A percentile compares a stretch with the other conserved stretches of the same genome.
Conservation (phyloP, 306 rosid species). For the Acacia confusa region DNA sequence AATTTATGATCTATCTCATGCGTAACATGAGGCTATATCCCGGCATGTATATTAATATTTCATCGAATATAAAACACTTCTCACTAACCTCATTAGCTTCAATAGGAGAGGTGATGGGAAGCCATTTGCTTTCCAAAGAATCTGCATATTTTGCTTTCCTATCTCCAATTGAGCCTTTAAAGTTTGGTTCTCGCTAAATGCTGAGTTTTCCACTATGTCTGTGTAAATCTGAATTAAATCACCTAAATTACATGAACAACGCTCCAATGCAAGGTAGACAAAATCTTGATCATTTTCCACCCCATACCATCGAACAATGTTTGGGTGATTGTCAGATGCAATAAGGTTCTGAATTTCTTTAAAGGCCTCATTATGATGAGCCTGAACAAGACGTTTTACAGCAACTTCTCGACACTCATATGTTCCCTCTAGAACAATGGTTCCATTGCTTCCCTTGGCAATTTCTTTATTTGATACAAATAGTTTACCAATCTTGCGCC, state of each 20-base stretch:
- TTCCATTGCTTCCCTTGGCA: slow-evolving; percentile 82
- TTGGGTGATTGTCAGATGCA: slow-evolving; percentile 77
- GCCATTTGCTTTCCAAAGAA: slow-evolving; percentile 59
- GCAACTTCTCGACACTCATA: slow-evolving; percentile 74
- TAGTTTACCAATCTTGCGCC: slow-evolving; percentile 66
- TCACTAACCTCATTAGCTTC: slow-evolving; percentile 75
- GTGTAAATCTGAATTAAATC: slow-evolving; percentile 56
- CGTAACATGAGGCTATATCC: background rate
- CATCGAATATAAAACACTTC: background rate
- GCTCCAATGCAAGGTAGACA: slow-evolving; percentile 77
- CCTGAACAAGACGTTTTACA: slow-evolving; percentile 80
- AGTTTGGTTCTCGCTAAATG: slow-evolving; percentile 32
- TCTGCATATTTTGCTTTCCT: slow-evolving; percentile 35
- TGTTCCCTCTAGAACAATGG: slow-evolving; percentile 68
- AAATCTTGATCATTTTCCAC: slow-evolving; percentile 82
- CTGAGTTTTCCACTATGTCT: slow-evolving; percentile 25
- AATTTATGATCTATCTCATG: no score
- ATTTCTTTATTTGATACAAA: slow-evolving; percentile 56
- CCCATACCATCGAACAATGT: slow-evolving; percentile 84
- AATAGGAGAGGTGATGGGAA: slow-evolving; percentile 54
- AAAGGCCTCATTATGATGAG: slow-evolving; percentile 68
- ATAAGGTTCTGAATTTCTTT: slow-evolving; percentile 82
- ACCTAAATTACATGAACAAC: slow-evolving; percentile 69
- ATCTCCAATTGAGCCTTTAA: slow-evolving; percentile 38
- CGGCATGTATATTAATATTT: background rate